Evolutionary conservation across 73 alveolate genomes (phyloP), one percentile per base, ranked within the genome.

Genomic region (Paramecium bursaria): DNA sequence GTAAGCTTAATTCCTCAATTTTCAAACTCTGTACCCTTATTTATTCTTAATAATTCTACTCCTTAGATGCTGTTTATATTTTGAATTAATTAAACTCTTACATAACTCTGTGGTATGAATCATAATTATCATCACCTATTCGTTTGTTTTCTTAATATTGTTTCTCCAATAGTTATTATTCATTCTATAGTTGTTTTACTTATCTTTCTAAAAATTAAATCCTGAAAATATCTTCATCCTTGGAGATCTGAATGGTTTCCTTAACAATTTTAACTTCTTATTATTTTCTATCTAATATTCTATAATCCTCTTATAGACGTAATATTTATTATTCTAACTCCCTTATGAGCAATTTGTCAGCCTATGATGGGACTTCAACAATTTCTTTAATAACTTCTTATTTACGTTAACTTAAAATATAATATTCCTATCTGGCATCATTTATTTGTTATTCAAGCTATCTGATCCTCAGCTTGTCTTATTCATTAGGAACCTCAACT

Each of bases 371-470:
- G 1, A 67, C 82, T 21, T 67, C 82, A 31, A 67, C 42, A 1
- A 57, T 67, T 67, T 67, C 82, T 42, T 42, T 67, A 1, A 67
- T 67, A n/a, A 67, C 60, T 67, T 67, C 82, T 67, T 67, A 67
- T 67, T 67, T 67, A 19, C 27, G 33, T 67, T 39, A 67, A 39
- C 44, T 67, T 22, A 67, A 39, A 5, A 10, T 3, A 15, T n/a
- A 42, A 30, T 35, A 67, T 4, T 67, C 82, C 21, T 67, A 31
- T 67, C 33, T 2, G 19, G 44, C 33, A 7, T 44, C 3, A 67
- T 10, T 42, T 11, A 67, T 6, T 42, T 67, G 44, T 42, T 67
- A 39, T 39, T 67, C 82, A 6, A 67, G 27, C 21, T 67, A 39
- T 67, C 14, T 67, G 15, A 67, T 67, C 44, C 46, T 67, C 1